Base-by-base conservation (phyloP, 2,329 filamentous ascomycete genomes). In the Exophiala calicioides region DNA sequence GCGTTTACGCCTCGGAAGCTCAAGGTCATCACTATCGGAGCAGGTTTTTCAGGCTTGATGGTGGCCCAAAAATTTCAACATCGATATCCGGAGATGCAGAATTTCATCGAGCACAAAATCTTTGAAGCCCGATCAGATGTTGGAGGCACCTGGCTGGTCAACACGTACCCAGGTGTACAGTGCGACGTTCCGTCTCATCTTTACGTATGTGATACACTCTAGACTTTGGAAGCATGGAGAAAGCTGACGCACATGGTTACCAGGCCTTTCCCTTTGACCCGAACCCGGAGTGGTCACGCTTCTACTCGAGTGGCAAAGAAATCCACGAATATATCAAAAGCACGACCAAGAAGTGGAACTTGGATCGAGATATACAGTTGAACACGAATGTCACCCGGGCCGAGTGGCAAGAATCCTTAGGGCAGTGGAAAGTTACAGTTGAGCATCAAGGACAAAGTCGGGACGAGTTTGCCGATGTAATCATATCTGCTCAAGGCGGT, bases 131-230 rank as follows among this genome's bases (percentile, higher is more conserved):
- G 66, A 38, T 38, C 45, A 5, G 63, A 65, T 13, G 50, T 73
- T 15, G 71, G 69, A 5, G 70, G 70, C 4, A 72, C 70, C 0
- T 67, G 65, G 65, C 55, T 68, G 3, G 69, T 68, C 33, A 73
- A 73, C 35, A 58, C 58, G 1, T 72, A 71, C 47, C 69, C 68
- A 0, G 71, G 70, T 4, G 68, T 55, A 6, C 43, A 47, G 31
- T 88, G 84, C 56, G 83, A 87, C 61, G 79, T 88, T 10, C 82
- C 84, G 0, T 78, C 82, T 0, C 81, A 86, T 61, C 81, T 84
- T 16, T 88, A 88, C 57, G 84, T 54, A 34, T 34, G 47, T 21
- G n/a, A n/a, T n/a, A n/a, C 10, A 18, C 9, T 10, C 86, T 59
- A 77, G 77, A 5, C 80, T 78, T 10, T 9, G 10, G 16, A 8